These are phyloP conservation scores for Blumeria graminis DNA, from an alignment of 2,329 filamentous ascomycete genomes.

Conservation along the genomic window DNA sequence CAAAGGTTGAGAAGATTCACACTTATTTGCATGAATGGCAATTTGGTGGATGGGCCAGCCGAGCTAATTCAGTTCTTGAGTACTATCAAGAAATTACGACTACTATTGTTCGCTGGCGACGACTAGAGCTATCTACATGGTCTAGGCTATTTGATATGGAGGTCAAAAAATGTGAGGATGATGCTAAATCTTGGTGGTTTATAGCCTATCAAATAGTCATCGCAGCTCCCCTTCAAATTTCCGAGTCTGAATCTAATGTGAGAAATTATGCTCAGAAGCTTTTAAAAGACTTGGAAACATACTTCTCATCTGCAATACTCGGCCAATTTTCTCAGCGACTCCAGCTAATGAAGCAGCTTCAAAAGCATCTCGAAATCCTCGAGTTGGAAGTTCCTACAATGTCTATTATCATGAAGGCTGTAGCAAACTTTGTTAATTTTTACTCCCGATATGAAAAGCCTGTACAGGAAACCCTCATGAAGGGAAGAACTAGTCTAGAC, in stretches of 20 bases:
- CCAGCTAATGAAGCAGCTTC: constrained; percentile 38
- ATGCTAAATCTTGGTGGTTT: constrained; percentile 87
- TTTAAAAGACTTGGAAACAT: constrained; percentile 52
- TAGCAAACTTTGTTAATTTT: constrained; percentile 55
- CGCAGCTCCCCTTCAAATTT: constrained; percentile 44
- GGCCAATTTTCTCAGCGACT: constrained; percentile 62
- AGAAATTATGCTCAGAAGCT: constrained; percentile 40
- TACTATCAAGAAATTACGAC: constrained; percentile 59
- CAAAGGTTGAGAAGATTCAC: constrained; percentile 71
- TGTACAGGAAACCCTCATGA: constrained; percentile 38
- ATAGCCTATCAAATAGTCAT: constrained; percentile 80
- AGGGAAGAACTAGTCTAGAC: constrained; percentile 53
- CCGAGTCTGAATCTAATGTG: constrained; percentile 32
- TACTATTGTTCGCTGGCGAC: constrained; percentile 68
- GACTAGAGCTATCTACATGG: constrained; percentile 83
- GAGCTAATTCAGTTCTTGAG: constrained; percentile 41
- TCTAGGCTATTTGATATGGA: constrained; percentile 71
- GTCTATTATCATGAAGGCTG: constrained; percentile 31
- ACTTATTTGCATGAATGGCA: constrained; percentile 83
- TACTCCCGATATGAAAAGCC: constrained; percentile 46
- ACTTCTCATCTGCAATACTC: constrained; percentile 54
- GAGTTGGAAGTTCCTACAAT: constrained; percentile 33
- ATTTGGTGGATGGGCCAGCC: constrained; percentile 59
- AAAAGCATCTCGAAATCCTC: constrained; percentile 40
- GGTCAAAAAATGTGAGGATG: constrained; percentile 45